These are phyloP conservation scores for Solanum hybrid DNA, from an alignment of 305 asterid species.

Conservation along the genomic window DNA sequence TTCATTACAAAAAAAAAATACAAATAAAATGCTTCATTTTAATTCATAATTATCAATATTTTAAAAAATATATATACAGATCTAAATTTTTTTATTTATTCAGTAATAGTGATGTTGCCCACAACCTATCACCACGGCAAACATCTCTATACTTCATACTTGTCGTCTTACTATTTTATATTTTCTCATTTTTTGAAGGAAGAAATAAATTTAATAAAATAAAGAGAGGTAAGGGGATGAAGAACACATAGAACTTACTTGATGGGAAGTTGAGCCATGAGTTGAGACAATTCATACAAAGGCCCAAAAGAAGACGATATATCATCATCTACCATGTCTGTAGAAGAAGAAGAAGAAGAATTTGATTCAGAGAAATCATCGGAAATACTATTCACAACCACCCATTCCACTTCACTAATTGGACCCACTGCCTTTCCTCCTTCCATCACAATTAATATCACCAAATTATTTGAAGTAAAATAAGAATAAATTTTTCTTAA, in stretches of 20 bases:
- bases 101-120: background rate
- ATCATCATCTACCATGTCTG: constrained; percentile 8
- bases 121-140: background rate
- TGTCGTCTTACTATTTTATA: background rate
- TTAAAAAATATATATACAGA: background rate
- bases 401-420: background rate
- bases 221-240: background rate
- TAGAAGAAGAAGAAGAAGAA: background rate
- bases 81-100: background rate
- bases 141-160: background rate
- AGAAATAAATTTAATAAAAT: background rate
- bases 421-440: background rate
- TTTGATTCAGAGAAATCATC: background rate
- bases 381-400: background rate
- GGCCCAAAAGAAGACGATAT: constrained; percentile 28
- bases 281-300: constrained; percentile 36
- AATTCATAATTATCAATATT: background rate
- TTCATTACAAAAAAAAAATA: background rate
- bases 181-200: background rate
- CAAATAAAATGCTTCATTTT: background rate
- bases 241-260: constrained; percentile 27
- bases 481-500: background rate
- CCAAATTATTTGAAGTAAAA: background rate
- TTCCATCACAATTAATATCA: background rate
- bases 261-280: constrained; percentile 62